phyloP scores from a whole-genome alignment of 306 rosid species.

The Vigna unguiculata region DNA sequence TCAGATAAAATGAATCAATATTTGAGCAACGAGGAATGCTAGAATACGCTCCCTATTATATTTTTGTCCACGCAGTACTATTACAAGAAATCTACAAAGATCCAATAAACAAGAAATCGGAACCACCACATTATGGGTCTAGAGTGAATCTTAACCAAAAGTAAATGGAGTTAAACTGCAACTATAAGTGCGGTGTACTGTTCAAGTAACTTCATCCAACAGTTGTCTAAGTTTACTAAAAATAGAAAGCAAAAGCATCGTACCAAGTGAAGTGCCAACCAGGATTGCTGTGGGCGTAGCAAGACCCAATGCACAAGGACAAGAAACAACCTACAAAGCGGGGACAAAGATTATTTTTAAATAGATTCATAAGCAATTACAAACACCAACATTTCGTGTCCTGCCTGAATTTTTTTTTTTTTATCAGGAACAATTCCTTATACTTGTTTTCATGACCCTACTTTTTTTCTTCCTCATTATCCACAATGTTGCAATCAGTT shows the following conservation, averaged over 20 bases:
- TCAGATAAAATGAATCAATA: slow-evolving; percentile 32
- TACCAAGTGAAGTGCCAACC: slow-evolving; percentile 97
- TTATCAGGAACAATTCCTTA: slow-evolving; percentile 30
- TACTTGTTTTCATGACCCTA: slow-evolving; percentile 19
- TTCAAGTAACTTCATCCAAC: slow-evolving; percentile 4
- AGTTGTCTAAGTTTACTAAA: slow-evolving; percentile 26
- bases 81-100: not conserved
- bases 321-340: slow-evolving; percentile 85
- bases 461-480: slow-evolving; percentile 22
- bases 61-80: not conserved
- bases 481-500: slow-evolving; percentile 25
- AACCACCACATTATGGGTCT: too few relatives aligned
- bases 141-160: not conserved
- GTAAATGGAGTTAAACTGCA: not conserved
- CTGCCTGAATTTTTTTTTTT: slow-evolving; percentile 30
- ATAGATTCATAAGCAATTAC: not conserved
- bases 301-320: slow-evolving; percentile 98
- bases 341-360: slow-evolving; percentile 20
- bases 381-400: slow-evolving; percentile 29
- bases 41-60: not conserved
- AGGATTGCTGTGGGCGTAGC: slow-evolving; percentile 99
- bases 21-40: slow-evolving; percentile 22
- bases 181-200: slow-evolving; percentile 5
- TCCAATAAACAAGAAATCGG: not conserved
- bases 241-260: slow-evolving; percentile 37